Evolutionary conservation across 805 yeast genomes (phyloP).

Genomic region (Kluyveromyces siamensis): DNA sequence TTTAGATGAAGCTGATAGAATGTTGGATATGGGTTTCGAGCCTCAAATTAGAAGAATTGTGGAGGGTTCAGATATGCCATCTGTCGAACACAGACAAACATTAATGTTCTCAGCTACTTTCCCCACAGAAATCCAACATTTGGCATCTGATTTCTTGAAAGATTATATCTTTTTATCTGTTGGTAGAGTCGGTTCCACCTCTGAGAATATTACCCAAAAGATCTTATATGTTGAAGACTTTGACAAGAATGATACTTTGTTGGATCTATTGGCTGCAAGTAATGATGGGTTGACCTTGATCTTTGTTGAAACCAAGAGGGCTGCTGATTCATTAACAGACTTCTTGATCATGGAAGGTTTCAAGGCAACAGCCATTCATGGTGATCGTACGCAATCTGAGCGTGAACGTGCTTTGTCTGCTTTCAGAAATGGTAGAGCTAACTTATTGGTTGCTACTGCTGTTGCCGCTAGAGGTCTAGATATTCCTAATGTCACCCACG

Average conservation of each 20-base stretch:
- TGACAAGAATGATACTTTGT: constrained; percentile 83
- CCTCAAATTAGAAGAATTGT: constrained; percentile 98
- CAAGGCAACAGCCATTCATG: constrained; percentile 98
- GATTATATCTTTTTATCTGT: constrained; percentile 93
- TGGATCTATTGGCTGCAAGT: constrained; percentile 76
- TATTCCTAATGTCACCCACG: constrained; percentile 98
- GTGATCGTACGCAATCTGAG: constrained; percentile 96
- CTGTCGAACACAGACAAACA: constrained; percentile 84
- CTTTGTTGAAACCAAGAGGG: constrained; percentile 96
- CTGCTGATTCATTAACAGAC: constrained; percentile 94
- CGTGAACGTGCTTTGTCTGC: constrained; percentile 95
- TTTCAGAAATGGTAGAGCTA: constrained; percentile 86
- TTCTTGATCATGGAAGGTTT: constrained; percentile 79
- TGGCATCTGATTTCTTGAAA: constrained; percentile 94
- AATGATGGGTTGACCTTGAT: constrained; percentile 83
- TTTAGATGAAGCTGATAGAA: constrained; percentile 98
- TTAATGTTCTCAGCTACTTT: constrained; percentile 98
- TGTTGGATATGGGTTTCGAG: constrained; percentile 99
- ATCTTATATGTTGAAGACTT: constrained; percentile 85
- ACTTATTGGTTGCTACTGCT: constrained; percentile 96
- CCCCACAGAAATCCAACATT: constrained; percentile 95
- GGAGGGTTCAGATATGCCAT: constrained; percentile 97
- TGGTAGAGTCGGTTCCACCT: constrained; percentile 98
- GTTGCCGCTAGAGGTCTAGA: constrained; percentile 99
- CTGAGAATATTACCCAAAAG: constrained; percentile 95